Evolutionary conservation across 2,329 filamentous ascomycete species (phyloP), one percentile per base, ranked within the genome.

Genomic region (Aspergillus aculeatinus): DNA sequence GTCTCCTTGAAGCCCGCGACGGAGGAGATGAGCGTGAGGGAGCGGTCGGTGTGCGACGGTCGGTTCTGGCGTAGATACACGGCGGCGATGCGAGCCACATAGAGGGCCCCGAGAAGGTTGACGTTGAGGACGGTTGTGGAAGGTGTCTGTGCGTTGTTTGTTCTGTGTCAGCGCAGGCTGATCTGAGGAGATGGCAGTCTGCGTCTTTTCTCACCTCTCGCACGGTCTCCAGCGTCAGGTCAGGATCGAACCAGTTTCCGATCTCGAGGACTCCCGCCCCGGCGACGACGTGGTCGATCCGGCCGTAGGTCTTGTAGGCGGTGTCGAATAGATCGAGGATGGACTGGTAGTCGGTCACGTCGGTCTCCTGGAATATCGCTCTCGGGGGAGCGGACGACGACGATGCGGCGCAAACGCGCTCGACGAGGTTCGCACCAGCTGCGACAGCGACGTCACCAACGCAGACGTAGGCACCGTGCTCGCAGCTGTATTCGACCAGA

Each of bases 1-100:
- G 77, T 76, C 42, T 82, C 79, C 16, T 79, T 79, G 63, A 83
- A 82, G 2, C 81, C 81, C 0, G 81, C 80, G 1, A 79, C 74
- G 6, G 77, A 82, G 48, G 78, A 77, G 35, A 81, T 73, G 10
- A 82, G 72, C 0, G 75, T 75, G 52, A 81, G 70, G 10, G 77
- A 80, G 27, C 77, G 77, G 60, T 81, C 77, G 7, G 69, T 66
- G 2, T 63, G 61, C 0, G 65, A 59, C 16, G 70, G 61, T 44
- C 70, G 63, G 58, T 73, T 73, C 68, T 83, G 77, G 25, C 76
- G 75, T 48, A 84, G 74, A 63, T 82, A 84, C 5, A 80, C 81
- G 19, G 78, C 72, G 1, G 82, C 82, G 12, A 84, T 77, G 1
- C 81, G 73, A 4, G 78, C 74, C 61, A 83, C 82, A 49, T 79